Base-by-base conservation (phyloP, 1,139 yeast genomes). In the Casaregolazyma suthepensis region DNA sequence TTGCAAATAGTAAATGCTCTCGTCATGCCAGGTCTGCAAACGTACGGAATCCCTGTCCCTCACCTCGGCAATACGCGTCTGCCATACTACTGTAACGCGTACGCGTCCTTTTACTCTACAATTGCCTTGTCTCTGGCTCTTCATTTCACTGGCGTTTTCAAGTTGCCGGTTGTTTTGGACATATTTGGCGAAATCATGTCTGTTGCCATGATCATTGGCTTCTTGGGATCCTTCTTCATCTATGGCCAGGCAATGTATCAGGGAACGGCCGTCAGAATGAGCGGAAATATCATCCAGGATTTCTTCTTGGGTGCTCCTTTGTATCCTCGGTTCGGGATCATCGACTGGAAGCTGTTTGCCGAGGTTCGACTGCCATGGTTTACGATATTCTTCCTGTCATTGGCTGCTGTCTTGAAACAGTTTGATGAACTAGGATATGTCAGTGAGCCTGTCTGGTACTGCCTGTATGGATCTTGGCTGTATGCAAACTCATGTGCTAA, bases 341-440 rank as follows among this genome's bases (percentile, higher is more conserved):
- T 91, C 64, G 99, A 93, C 69, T 76, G 90, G 69, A 93, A 93
- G 76, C 88, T 93, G 96, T 93, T 91, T 71, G 93, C 90, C 67
- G 99, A 93, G 72, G 98, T 93, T 48, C 83, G 99, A 70, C 77
- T 93, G 58, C 99, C 99, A 15, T 93, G 99, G 99, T 93, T 84
- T 75, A 87, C 89, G 26, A 75, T 93, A 54, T 85, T 85, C 72
- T 87, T 89, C 73, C 71, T 90, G 60, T 78, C 94, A 3, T 72
- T 88, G 58, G 88, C 90, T 29, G 80, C 88, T 49, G 82, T 84
- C 49, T 75, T 88, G 59, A 83, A 82, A 69, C 99, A 93, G 73
- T 81, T 78, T 63, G 96, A 90, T 59, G 74, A 71, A 2, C 89
- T 87, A 65, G 99, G 99, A 19, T 76, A 78, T 61, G 85, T 87